A percentile compares a stretch with the other conserved stretches of the same genome.
phyloP scores from a whole-genome alignment of 2,329 filamentous ascomycete species.

The Karstenula rhodostoma region DNA sequence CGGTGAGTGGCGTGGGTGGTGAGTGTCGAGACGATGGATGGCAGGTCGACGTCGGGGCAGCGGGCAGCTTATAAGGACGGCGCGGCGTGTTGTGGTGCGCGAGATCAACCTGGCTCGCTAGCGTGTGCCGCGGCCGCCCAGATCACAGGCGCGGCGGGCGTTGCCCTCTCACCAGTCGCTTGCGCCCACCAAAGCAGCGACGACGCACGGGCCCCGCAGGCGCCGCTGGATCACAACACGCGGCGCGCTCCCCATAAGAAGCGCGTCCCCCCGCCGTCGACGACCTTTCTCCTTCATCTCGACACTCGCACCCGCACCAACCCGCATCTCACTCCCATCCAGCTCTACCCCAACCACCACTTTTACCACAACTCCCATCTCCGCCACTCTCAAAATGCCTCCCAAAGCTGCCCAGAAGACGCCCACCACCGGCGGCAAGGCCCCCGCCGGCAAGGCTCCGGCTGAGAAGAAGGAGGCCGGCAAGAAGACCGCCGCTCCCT shows the following conservation, averaged over 20 bases:
- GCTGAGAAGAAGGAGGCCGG: slow-evolving; percentile 99
- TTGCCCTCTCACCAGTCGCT: slow-evolving; percentile 30
- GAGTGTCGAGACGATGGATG: slow-evolving; percentile 50
- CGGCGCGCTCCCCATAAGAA: slow-evolving; percentile 52
- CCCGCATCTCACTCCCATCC: slow-evolving; percentile 39
- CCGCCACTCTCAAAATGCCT: slow-evolving; percentile 73
- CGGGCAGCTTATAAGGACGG: slow-evolving; percentile 51
- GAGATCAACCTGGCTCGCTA: slow-evolving; percentile 49
- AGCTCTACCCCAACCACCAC: slow-evolving; percentile 31
- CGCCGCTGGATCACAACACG: slow-evolving; percentile 51
- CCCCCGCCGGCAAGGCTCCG: slow-evolving; percentile 78
- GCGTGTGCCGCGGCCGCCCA: slow-evolving; percentile 36
- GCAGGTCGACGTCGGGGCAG: slow-evolving; percentile 49
- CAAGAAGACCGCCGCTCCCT: slow-evolving; percentile 95
- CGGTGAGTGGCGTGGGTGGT: slow-evolving; percentile 33
- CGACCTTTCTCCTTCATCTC: slow-evolving; percentile 50
- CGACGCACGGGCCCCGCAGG: slow-evolving; percentile 40
- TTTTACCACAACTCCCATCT: slow-evolving; percentile 24
- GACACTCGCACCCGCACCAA: slow-evolving; percentile 20
- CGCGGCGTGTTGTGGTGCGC: slow-evolving; percentile 50
- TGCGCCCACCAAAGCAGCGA: slow-evolving; percentile 24
- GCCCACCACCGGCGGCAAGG: slow-evolving; percentile 92
- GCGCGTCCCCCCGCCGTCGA: slow-evolving; percentile 52
- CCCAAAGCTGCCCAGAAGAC: slow-evolving; percentile 97
- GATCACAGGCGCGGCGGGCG: slow-evolving; percentile 30